Evolutionary conservation across 192 early-diverging fungal species (phyloP).

Genomic region (Coemansia sp.): DNA sequence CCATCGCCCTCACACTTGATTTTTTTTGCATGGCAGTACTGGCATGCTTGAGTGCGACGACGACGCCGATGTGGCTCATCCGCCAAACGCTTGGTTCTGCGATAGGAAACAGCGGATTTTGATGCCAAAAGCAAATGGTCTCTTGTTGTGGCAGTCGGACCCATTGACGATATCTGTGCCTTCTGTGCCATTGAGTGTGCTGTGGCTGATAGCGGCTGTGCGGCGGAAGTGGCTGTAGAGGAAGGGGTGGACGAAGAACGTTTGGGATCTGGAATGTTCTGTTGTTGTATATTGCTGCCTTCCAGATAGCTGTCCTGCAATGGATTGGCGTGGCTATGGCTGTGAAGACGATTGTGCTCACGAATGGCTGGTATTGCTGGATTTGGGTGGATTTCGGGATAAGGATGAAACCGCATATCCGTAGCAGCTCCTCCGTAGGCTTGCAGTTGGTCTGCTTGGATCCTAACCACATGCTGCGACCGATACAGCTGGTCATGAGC

Average conservation of each 20-base stretch:
- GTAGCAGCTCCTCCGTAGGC: background rate
- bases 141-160: background rate
- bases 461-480: background rate
- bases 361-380: background rate
- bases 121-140: constrained; percentile 9
- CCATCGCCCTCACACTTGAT: constrained; percentile 55
- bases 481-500: background rate
- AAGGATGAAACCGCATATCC: constrained; percentile 46
- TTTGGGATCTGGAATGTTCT: background rate
- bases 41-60: constrained; percentile 53
- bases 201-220: constrained; percentile 1
- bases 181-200: constrained; percentile 1
- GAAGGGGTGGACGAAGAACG: background rate
- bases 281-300: background rate
- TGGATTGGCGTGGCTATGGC: background rate
- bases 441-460: background rate
- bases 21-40: constrained; percentile 55
- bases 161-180: background rate
- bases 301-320: background rate
- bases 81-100: background rate
- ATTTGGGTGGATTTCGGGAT: constrained; percentile 35
- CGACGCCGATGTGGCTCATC: constrained; percentile 27
- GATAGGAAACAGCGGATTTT: background rate
- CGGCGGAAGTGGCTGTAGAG: background rate
- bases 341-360: background rate